Conservation (phyloP, 306 rosid genomes). For the Acacia crassicarpa region DNA sequence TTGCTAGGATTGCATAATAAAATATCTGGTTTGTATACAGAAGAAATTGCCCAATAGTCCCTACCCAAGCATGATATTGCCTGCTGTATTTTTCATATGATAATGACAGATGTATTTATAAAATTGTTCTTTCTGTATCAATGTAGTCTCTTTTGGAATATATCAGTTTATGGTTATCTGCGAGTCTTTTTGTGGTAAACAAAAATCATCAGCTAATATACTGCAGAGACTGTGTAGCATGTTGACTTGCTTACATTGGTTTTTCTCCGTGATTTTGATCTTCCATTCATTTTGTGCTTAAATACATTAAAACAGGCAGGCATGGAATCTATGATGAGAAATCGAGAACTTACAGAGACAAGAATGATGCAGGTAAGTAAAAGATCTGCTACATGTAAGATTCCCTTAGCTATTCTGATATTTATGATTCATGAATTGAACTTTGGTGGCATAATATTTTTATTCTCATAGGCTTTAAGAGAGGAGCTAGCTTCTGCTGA, state of each 20-base stretch:
- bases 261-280: constrained; percentile 25
- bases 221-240: constrained; percentile 8
- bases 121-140: not conserved
- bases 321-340: constrained; percentile 96
- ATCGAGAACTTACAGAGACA: constrained; percentile 87
- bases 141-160: constrained; percentile 15
- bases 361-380: constrained; percentile 96
- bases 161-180: constrained; percentile 6
- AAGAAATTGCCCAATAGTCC: constrained; percentile 22
- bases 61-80: constrained; percentile 18
- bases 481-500: constrained; percentile 94
- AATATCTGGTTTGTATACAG: not conserved
- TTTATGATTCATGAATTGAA: constrained; percentile 18
- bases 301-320: constrained; percentile 56
- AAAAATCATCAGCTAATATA: constrained; percentile 5
- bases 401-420: constrained; percentile 11
- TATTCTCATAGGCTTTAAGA: constrained; percentile 67
- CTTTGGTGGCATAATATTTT: constrained; percentile 19
- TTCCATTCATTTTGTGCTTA: not conserved
- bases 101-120: not conserved
- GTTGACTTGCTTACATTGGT: constrained; percentile 8
- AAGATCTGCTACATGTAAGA: constrained; percentile 33
- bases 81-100: not conserved
- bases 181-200: constrained; percentile 22
- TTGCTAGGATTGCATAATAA: constrained; percentile 17